Conservation (phyloP, 192 early-diverging fungal species). For the Mortierella alpina region DNA sequence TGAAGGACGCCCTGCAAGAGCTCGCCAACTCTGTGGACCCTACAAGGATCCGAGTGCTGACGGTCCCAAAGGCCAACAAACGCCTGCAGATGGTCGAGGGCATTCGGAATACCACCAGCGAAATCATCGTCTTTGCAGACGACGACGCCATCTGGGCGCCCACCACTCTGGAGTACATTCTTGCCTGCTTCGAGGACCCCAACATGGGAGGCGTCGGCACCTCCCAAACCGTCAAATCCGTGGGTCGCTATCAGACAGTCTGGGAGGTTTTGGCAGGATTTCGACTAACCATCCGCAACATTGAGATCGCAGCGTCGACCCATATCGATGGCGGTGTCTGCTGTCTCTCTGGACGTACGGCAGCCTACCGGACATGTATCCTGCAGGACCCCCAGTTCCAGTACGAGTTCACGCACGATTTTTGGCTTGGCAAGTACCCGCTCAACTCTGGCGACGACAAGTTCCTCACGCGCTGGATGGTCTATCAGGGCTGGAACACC, state of each 20-base stretch:
- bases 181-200: constrained; percentile 79
- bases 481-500: constrained; percentile 76
- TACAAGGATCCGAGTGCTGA: constrained; percentile 62
- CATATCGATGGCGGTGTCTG: constrained; percentile 84
- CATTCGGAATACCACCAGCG: constrained; percentile 68
- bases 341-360: constrained; percentile 78
- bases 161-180: constrained; percentile 68
- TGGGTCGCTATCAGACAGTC: constrained; percentile 69
- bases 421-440: constrained; percentile 76
- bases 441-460: constrained; percentile 82
- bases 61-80: constrained; percentile 71
- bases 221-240: constrained; percentile 69
- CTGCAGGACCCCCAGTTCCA: constrained; percentile 78
- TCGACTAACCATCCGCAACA: constrained; percentile 76
- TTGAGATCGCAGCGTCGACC: constrained; percentile 78
- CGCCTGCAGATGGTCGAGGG: constrained; percentile 78
- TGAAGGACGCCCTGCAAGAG: constrained; percentile 63
- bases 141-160: constrained; percentile 78
- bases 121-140: constrained; percentile 76
- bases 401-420: constrained; percentile 76
- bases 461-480: constrained; percentile 80
- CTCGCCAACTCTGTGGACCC: constrained; percentile 72
- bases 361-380: constrained; percentile 76
- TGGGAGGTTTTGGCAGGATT: constrained; percentile 81
- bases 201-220: constrained; percentile 80